These are phyloP conservation scores for Zygotorulaspora chibaensis DNA, from an alignment of 805 yeast species.

Conservation along the genomic window DNA sequence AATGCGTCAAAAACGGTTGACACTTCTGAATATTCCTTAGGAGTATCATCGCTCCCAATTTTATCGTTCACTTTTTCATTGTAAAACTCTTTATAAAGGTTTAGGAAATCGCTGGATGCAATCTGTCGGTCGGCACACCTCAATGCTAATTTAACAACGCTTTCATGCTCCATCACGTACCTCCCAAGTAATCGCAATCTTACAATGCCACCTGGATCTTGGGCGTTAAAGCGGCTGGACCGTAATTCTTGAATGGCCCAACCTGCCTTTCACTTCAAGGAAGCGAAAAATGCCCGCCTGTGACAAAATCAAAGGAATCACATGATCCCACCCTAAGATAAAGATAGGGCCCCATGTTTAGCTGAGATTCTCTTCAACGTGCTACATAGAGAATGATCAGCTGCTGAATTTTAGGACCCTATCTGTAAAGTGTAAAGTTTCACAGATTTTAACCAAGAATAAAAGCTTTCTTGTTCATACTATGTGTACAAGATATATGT, in stretches of 20 bases:
- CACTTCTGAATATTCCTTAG: slow-evolving; percentile 9
- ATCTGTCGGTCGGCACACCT: slow-evolving; percentile 31
- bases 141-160: slow-evolving; percentile 23
- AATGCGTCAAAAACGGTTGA: slow-evolving; percentile 9
- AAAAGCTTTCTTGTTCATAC: no score
- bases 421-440: no score
- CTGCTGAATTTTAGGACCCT: no score
- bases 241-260: no score
- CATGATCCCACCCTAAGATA: neutral
- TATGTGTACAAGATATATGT: no score
- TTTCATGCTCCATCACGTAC: slow-evolving; percentile 18
- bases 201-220: neutral
- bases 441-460: no score
- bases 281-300: neutral
- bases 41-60: slow-evolving; percentile 17
- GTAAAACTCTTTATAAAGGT: slow-evolving; percentile 33
- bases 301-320: neutral
- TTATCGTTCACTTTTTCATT: slow-evolving; percentile 26
- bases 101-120: slow-evolving; percentile 28
- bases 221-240: neutral
- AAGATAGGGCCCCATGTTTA: neutral
- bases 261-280: no score
- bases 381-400: no score
- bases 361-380: no score
- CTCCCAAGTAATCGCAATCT: neutral